phyloP scores from a whole-genome alignment of 2,329 filamentous ascomycete genomes.

The Aspergillus proliferans region DNA sequence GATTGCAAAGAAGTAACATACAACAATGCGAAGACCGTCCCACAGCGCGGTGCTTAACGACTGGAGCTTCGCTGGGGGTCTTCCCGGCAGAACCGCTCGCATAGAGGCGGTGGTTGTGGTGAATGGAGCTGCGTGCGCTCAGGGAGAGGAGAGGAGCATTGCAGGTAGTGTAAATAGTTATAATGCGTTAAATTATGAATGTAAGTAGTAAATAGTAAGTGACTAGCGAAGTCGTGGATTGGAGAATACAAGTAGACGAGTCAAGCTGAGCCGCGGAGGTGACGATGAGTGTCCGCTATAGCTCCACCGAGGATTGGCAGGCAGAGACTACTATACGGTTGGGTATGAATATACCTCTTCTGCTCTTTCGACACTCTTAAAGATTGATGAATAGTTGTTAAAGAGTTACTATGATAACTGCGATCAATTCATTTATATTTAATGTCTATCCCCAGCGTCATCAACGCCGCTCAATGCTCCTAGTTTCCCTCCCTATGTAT shows the following conservation, averaged over 20 bases:
- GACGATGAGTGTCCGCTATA: neutral
- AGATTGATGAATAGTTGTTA: too few relatives aligned
- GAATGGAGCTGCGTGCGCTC: constrained; percentile 22
- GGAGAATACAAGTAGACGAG: neutral
- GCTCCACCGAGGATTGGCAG: too few relatives aligned
- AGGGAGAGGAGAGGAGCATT: constrained; percentile 28
- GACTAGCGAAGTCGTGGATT: neutral
- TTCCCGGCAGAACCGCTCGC: constrained; percentile 73
- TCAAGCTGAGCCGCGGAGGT: neutral
- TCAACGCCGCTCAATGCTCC: too few relatives aligned
- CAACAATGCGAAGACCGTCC: constrained; percentile 66
- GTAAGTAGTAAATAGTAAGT: neutral
- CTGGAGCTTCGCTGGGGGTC: constrained; percentile 71
- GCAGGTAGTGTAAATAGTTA: constrained; percentile 5
- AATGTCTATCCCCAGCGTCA: too few relatives aligned
- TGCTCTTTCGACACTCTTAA: too few relatives aligned
- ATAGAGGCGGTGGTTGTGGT: constrained; percentile 48
- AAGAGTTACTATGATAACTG: too few relatives aligned
- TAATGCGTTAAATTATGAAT: neutral
- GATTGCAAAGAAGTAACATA: constrained; percentile 36
- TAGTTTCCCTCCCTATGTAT: neutral
- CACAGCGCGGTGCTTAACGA: constrained; percentile 68
- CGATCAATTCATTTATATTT: too few relatives aligned
- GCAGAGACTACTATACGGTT: too few relatives aligned
- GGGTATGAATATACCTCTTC: too few relatives aligned